Conservation (phyloP, 2,329 filamentous ascomycete genomes). For the Cytospora mali region DNA sequence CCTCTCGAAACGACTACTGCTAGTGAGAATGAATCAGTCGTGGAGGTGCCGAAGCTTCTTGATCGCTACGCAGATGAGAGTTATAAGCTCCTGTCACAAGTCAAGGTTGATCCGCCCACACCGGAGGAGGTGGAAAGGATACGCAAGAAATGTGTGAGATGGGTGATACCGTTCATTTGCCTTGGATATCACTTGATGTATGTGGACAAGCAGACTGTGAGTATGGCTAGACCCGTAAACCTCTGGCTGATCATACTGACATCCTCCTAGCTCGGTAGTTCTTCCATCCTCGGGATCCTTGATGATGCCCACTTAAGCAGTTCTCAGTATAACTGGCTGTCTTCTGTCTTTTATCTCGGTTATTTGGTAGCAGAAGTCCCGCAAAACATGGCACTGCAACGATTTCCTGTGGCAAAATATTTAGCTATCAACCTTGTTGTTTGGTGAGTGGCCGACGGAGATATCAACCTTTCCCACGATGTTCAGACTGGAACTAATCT, state of each 20-base stretch:
- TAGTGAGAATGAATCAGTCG: constrained; percentile 3
- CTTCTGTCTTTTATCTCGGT: constrained; percentile 28
- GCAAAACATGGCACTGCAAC: constrained; percentile 26
- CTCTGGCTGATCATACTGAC: background rate
- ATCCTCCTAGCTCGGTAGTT: constrained; percentile 22
- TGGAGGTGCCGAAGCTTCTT: constrained; percentile 36
- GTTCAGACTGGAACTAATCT: background rate
- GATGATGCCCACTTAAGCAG: constrained; percentile 33
- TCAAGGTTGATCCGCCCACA: constrained; percentile 42
- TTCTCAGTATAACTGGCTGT: constrained; percentile 40
- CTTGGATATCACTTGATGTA: constrained; percentile 45
- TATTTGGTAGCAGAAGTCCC: constrained; percentile 26
- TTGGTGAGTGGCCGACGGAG: constrained; percentile 25
- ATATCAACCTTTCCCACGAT: accelerated
- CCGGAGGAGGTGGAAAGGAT: constrained; percentile 33
- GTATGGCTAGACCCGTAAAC: background rate
- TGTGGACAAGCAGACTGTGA: constrained; percentile 34
- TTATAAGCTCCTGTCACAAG: constrained; percentile 44
- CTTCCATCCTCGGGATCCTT: constrained; percentile 26
- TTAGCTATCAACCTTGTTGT: constrained; percentile 30
- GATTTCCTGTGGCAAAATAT: constrained; percentile 17
- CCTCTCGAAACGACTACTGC: background rate
- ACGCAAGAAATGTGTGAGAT: constrained; percentile 40
- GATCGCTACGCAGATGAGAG: constrained; percentile 45
- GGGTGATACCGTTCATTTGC: constrained; percentile 43